A percentile compares a stretch with the other conserved stretches of the same genome.
Evolutionary conservation across 345 rosid genomes (phyloP).

Genomic region (Lenwebbia sp.): DNA sequence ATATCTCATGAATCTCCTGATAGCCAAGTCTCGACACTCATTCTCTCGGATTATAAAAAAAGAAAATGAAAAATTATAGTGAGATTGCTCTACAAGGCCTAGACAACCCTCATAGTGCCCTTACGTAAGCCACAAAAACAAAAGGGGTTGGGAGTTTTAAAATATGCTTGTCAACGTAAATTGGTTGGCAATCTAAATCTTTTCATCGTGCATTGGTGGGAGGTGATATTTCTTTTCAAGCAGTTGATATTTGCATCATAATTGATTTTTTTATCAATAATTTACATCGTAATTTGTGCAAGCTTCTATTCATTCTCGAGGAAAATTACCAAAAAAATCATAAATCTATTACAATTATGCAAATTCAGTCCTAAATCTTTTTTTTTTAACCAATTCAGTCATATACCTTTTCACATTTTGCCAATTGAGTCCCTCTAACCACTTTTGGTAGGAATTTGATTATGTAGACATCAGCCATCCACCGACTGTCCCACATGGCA

Average conservation of each 20-base stretch:
- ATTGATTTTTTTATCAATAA: neutral
- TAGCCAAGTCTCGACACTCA: neutral
- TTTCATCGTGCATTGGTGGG: neutral
- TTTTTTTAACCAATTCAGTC: no score
- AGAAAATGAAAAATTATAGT: neutral
- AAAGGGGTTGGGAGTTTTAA: neutral
- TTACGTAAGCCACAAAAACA: neutral
- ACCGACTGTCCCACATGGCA: no score
- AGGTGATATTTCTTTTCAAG: neutral
- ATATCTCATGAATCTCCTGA: neutral
- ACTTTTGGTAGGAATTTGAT: no score
- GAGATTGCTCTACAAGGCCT: neutral
- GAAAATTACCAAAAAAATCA: no score
- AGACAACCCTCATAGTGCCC: neutral
- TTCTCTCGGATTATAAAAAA: neutral
- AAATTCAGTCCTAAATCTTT: no score
- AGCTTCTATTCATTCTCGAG: no score
- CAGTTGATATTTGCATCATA: neutral
- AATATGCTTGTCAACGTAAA: neutral
- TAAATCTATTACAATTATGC: no score
- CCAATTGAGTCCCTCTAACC: no score
- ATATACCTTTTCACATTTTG: no score
- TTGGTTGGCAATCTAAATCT: neutral
- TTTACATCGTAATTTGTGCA: neutral
- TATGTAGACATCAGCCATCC: no score